Base-by-base conservation (phyloP, 345 rosid genomes). In the Bretschneidera sinensis region DNA sequence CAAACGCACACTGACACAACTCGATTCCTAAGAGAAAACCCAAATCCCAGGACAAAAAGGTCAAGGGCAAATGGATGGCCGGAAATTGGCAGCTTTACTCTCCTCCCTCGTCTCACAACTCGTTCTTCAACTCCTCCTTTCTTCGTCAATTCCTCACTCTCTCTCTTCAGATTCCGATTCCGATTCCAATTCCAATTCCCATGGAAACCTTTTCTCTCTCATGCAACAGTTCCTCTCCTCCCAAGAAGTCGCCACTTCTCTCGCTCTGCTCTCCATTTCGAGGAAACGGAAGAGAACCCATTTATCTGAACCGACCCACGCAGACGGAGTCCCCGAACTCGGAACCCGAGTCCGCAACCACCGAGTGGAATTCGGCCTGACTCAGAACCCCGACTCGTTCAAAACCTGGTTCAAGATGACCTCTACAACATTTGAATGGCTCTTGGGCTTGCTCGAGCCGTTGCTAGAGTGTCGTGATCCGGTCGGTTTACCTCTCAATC, bases 391-490 rank as follows among this genome's bases (percentile, higher is more conserved):
- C 4, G 86, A 81, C 72, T 75, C 80, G 59, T 81, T 79, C 68
- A 74, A 53, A 52, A 43, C 57, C 56, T 48, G 45, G 59, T 86
- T 83, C 77, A 74, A 73, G 49, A 86, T 83, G 87, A 71, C 67
- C 18, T 67, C 81, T 43, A 72, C 88, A 25, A 79, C 87, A 35
- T 83, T 86, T 22, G 84, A 78, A 62, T 83, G 87, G 92, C 84
- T 86, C 11, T 66, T 79, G 17, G 87, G 87, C 5, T 75, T 86
- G 71, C 89, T 86, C 21, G 92, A 83, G 62, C 89, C 87, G 33
- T 31, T 86, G 49, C 74, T 86, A 5, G 92, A 86, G 53, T 83
- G 92, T 67, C 89, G 89, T 22, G 92, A 86, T 65, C 89, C 92
- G 0, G 54, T 80, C 17, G 87, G 83, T 24, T 72, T 78, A 8